Evolutionary conservation across 1,284 basidiomycete genomes (phyloP), one percentile per base, ranked within the genome.

Genomic region (Puccinia sorghi): DNA sequence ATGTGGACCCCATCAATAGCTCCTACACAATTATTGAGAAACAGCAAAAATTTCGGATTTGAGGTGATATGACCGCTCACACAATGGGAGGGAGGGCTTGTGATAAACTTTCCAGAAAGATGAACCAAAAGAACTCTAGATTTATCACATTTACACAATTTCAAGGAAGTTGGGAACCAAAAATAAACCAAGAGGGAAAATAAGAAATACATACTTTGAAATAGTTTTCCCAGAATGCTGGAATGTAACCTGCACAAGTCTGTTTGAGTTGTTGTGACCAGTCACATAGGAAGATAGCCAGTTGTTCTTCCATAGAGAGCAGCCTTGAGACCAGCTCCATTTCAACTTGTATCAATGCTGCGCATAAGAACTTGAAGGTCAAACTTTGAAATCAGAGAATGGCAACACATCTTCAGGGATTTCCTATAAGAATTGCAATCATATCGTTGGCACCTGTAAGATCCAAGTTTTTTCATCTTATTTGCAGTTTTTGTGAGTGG

Each of bases 1-100:
- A 86, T 84, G 67, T 86, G 85, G 15, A 83, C 85, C 0, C 86
- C 85, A 83, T 87, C 86, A 32, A 87, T 83, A 25, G 86, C 86
- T 37, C 85, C 85, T 63, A 87, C 59, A 9, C 82, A 84, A 81
- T 84, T 80, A 25, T 82, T 79, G 80, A 87, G 85, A 71, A 83
- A 86, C 17, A 85, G 86, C 72, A 72, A 85, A 54, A 85, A 64
- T 54, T 71, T 37, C 37, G 59, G 72, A 76, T 8, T 46, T 46
- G 9, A 17, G 9, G 43, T 7, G 2, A 46, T 46, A 13, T 46
- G 43, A 46, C 13, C 8, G 43, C 8, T 46, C 8, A 6, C 8
- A 7, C 13, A 6, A 46, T 46, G 43, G 2, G 43, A 7, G 8
- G 43, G 2, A 7, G 2, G 2, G 1, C 1, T 46, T n/a, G n/a